Percentiles rank a stretch among this genome's conserved stretches.
Conservation (phyloP, 352 stramenopile genomes). For the Phytophthora agathidicida region DNA sequence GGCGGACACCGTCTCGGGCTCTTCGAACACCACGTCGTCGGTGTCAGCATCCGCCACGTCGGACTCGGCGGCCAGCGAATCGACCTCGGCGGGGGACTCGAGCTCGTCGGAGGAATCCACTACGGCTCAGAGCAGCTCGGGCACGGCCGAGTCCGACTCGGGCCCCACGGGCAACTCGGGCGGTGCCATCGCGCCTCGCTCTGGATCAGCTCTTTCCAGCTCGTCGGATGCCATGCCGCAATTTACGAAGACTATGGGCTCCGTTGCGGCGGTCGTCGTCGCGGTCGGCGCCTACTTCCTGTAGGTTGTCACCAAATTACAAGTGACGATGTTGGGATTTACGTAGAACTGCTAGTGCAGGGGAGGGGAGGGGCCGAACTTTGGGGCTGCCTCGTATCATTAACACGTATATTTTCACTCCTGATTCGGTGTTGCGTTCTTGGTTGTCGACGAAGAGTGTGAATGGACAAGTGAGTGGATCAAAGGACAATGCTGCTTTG, state of each 20-base stretch:
- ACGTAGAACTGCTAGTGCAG: conserved; percentile 9
- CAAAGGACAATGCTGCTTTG: no score
- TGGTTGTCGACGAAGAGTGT: no score
- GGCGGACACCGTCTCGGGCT: not conserved
- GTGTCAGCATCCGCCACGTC: conserved; percentile 3
- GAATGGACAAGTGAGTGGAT: no score
- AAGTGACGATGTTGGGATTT: conserved; percentile 1
- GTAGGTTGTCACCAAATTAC: conserved; percentile 8
- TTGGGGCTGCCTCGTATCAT: conserved; percentile 20
- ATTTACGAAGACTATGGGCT: conserved; percentile 15
- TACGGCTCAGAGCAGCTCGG: conserved; percentile 27
- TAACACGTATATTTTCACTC: conserved; percentile 26
- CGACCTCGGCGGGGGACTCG: conserved; percentile 3
- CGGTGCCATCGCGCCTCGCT: conserved; percentile 35
- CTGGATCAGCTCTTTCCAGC: conserved; percentile 20
- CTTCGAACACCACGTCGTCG: conserved; percentile 9
- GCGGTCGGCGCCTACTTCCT: conserved; percentile 33
- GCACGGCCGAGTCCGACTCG: conserved; percentile 11
- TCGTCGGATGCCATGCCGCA: conserved; percentile 28
- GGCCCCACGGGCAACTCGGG: conserved; percentile 24
- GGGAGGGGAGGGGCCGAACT: not conserved
- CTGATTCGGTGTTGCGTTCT: not conserved
- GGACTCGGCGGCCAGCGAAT: conserved; percentile 12
- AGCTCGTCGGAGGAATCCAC: conserved; percentile 12
- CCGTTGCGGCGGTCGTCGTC: conserved; percentile 15